Percentiles rank a stretch among this genome's conserved stretches.
These are phyloP conservation scores for Galerina marginata DNA, from an alignment of 768 basidiomycete species.

Conservation along the genomic window DNA sequence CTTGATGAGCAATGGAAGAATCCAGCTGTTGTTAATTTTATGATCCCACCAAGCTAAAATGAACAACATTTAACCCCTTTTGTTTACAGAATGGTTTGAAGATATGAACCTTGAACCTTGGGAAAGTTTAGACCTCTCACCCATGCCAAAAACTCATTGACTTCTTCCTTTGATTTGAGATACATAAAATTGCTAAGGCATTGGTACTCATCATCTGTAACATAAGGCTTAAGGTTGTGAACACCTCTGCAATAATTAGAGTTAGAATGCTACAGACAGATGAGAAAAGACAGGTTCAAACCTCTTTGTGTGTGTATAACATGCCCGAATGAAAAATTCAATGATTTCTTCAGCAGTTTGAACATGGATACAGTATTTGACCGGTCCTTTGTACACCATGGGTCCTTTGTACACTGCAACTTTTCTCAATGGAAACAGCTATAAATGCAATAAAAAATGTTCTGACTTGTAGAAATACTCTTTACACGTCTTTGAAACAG, in stretches of 20 bases:
- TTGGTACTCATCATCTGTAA: conserved; percentile 13
- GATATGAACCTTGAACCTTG: conserved; percentile 17
- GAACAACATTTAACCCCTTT: neutral
- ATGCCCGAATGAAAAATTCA: conserved; percentile 16
- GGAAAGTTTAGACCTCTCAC: conserved; percentile 9
- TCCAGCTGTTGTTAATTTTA: conserved; percentile 28
- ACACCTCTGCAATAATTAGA: conserved; percentile 11
- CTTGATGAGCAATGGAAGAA: conserved; percentile 27
- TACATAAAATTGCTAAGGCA: conserved; percentile 21
- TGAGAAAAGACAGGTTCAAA: neutral
- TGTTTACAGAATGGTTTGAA: neutral
- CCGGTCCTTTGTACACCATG: too few relatives aligned
- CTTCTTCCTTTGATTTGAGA: conserved; percentile 14
- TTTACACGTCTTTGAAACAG: too few relatives aligned
- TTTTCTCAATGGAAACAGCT: too few relatives aligned
- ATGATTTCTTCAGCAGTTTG: conserved; percentile 17
- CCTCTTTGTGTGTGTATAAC: conserved; percentile 18
- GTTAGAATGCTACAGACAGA: neutral
- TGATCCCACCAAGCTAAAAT: conserved; percentile 29
- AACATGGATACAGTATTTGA: too few relatives aligned
- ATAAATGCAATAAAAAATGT: too few relatives aligned
- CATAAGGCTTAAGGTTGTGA: conserved; percentile 5
- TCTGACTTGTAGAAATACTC: too few relatives aligned
- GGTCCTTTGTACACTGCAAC: too few relatives aligned
- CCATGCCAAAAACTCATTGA: conserved; percentile 12